These are phyloP conservation scores for Kwoniella pini DNA, from an alignment of 768 basidiomycete species.

Conservation along the genomic window DNA sequence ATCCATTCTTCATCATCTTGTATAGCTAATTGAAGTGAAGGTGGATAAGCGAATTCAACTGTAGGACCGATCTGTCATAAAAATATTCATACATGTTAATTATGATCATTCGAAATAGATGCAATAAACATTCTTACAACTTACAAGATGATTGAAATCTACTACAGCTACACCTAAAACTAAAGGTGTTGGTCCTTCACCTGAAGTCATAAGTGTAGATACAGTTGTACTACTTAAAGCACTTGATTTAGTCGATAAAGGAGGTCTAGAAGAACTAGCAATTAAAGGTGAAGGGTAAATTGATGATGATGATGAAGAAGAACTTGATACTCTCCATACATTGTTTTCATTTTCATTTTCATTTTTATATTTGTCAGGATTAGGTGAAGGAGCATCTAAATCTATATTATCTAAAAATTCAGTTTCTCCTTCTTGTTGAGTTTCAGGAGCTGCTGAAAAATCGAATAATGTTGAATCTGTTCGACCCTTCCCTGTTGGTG, in stretches of 20 bases:
- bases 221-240: conserved; percentile 3
- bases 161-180: conserved; percentile 86
- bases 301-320: conserved; percentile 5
- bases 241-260: conserved; percentile 7
- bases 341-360: background rate
- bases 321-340: conserved; percentile 13
- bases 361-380: background rate
- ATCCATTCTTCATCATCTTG: conserved; percentile 74
- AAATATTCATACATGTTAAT: no score
- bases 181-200: conserved; percentile 21
- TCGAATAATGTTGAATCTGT: conserved; percentile 8
- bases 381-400: conserved; percentile 15
- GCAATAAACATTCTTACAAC: no score
- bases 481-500: conserved; percentile 1
- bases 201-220: background rate
- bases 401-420: conserved; percentile 15
- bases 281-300: conserved; percentile 9
- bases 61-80: conserved; percentile 80
- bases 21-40: conserved; percentile 60
- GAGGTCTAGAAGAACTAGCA: conserved; percentile 10
- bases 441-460: conserved; percentile 9
- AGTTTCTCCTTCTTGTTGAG: background rate
- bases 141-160: conserved; percentile 89
- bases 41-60: conserved; percentile 65
- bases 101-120: no score